Evolutionary conservation across 225 moss, liverwort and hornwort species (phyloP).

Genomic region (Bryoerythrophyllum caledonicum): DNA sequence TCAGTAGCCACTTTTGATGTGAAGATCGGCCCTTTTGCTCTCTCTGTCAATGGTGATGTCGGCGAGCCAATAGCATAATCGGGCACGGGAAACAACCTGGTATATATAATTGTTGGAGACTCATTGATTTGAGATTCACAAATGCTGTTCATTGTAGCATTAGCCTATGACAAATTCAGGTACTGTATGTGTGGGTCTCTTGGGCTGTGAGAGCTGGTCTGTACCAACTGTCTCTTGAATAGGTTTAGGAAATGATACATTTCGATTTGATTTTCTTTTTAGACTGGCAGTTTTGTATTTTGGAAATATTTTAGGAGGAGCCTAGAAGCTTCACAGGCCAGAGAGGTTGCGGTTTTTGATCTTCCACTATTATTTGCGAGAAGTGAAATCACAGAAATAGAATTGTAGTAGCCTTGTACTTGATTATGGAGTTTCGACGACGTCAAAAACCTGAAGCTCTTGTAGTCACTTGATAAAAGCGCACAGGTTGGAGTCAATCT

Average conservation of each 20-base stretch:
- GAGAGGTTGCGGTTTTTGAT: constrained; percentile 3
- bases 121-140: constrained; percentile 8
- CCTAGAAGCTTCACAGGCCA: constrained; percentile 10
- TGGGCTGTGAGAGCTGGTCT: constrained; percentile 14
- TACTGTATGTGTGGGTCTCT: constrained; percentile 7
- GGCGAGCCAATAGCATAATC: constrained; percentile 23
- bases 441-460: neutral
- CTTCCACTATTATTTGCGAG: constrained; percentile 18
- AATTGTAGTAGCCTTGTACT: neutral
- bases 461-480: neutral
- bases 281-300: constrained; percentile 15
- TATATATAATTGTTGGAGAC: neutral
- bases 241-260: constrained; percentile 17
- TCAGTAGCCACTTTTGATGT: constrained; percentile 52
- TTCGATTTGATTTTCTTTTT: constrained; percentile 21
- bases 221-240: constrained; percentile 17
- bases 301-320: constrained; percentile 22
- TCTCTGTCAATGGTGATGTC: constrained; percentile 44
- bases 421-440: neutral
- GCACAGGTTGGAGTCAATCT: neutral
- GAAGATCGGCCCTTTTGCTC: constrained; percentile 54
- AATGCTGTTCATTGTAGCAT: constrained; percentile 18
- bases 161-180: constrained; percentile 1
- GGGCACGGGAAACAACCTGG: neutral
- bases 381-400: neutral